Conservation (phyloP, 768 basidiomycete genomes). For the Lactarius deliciosus region DNA sequence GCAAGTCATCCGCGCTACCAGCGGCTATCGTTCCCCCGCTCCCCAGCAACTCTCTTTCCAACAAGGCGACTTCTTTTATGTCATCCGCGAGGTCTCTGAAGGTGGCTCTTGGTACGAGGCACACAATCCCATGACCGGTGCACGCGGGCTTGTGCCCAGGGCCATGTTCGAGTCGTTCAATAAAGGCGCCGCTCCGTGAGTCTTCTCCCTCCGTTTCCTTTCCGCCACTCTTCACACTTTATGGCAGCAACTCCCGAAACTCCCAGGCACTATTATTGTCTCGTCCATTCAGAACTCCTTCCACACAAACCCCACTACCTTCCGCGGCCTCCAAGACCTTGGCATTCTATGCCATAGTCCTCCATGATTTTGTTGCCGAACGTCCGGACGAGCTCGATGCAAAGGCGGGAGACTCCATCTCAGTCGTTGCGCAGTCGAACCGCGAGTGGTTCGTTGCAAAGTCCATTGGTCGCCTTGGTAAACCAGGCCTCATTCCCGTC, state of each 20-base stretch:
- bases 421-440: conserved; percentile 99
- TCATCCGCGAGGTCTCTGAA: conserved; percentile 67
- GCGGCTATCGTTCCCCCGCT: conserved; percentile 59
- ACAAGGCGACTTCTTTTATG: conserved; percentile 98
- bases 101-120: conserved; percentile 83
- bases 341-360: conserved; percentile 91
- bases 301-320: conserved; percentile 35
- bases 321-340: conserved; percentile 40
- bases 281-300: conserved; percentile 33
- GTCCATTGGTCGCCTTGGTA: conserved; percentile 91
- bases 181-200: conserved; percentile 67
- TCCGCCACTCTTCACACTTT: conserved; percentile 17
- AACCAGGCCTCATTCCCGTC: conserved; percentile 95
- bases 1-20: conserved; percentile 89
- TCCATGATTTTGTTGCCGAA: conserved; percentile 96
- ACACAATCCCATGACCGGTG: conserved; percentile 88
- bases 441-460: conserved; percentile 99
- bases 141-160: conserved; percentile 88
- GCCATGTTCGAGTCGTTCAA: conserved; percentile 87
- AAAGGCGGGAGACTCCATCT: conserved; percentile 88
- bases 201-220: conserved; percentile 28
- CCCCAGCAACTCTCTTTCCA: conserved; percentile 88
- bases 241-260: conserved; percentile 10
- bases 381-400: conserved; percentile 95
- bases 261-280: conserved; percentile 21